A percentile compares a stretch with the other conserved stretches of the same genome.
Evolutionary conservation across 2,329 filamentous ascomycete species (phyloP).

Genomic region (Arthroderma sp.): DNA sequence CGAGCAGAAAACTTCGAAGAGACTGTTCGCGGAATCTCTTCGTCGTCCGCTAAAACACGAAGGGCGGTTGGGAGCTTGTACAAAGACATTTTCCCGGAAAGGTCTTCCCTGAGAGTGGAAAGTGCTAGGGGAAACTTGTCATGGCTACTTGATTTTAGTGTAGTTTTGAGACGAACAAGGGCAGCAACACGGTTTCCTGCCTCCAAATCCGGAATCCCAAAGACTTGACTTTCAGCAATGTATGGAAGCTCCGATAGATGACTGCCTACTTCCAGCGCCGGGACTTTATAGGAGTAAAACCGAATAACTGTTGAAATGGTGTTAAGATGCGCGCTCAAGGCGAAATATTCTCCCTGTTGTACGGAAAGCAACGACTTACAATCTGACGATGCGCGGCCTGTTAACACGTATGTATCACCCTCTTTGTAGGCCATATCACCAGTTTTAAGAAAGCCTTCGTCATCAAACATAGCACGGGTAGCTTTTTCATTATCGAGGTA

Average conservation of each 20-base stretch:
- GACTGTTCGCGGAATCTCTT: conserved; percentile 4
- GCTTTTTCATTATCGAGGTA: conserved; percentile 6
- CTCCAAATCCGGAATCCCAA: conserved; percentile 8
- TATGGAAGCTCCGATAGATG: conserved; percentile 10
- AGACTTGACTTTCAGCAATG: conserved; percentile 9
- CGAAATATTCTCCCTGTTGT: too few relatives aligned
- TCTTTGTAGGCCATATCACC: conserved; percentile 11
- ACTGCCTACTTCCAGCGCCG: conserved; percentile 10
- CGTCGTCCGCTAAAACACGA: conserved; percentile 5
- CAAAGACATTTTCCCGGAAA: conserved; percentile 1
- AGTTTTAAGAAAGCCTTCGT: conserved; percentile 13
- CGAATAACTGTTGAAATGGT: conserved; percentile 10
- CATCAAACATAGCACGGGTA: conserved; percentile 7
- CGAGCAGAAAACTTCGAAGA: too few relatives aligned
- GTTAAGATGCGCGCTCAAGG: too few relatives aligned
- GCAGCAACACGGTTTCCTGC: conserved; percentile 3
- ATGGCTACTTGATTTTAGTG: too few relatives aligned
- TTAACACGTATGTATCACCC: conserved; percentile 10
- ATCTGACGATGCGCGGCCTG: too few relatives aligned
- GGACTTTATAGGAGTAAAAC: conserved; percentile 6
- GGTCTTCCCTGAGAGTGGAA: conserved; percentile 5
- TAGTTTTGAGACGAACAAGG: conserved; percentile 3
- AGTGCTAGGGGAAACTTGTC: too few relatives aligned
- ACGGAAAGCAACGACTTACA: too few relatives aligned
- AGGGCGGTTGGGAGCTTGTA: conserved; percentile 9